A percentile compares a stretch with the other conserved stretches of the same genome.
These are phyloP conservation scores for Phytophthora boehmeriae DNA, from an alignment of 352 stramenopile species.

Conservation along the genomic window DNA sequence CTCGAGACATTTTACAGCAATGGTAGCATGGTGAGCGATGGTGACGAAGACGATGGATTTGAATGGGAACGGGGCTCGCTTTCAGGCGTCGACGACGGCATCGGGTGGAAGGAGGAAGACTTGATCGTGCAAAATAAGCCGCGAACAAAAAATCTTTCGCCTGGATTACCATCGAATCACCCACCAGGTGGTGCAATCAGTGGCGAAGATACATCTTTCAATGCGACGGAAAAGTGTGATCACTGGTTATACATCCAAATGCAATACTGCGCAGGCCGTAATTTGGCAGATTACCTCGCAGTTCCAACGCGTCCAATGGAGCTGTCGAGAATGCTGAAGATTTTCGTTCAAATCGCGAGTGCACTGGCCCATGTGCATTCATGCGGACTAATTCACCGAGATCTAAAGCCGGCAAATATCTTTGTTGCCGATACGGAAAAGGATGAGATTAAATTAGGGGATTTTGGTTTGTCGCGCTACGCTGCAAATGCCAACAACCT, in stretches of 20 bases:
- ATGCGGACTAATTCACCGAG: slow-evolving; percentile 90
- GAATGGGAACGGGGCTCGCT: slow-evolving; percentile 76
- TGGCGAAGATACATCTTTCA: slow-evolving; percentile 55
- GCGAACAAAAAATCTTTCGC: slow-evolving; percentile 13
- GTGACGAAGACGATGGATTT: slow-evolving; percentile 72
- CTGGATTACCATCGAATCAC: slow-evolving; percentile 13
- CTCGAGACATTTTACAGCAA: slow-evolving; percentile 56
- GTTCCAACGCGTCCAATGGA: slow-evolving; percentile 75
- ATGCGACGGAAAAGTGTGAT: slow-evolving; percentile 67
- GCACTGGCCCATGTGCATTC: slow-evolving; percentile 92
- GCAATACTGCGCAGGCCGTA: slow-evolving; percentile 89
- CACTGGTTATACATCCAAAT: slow-evolving; percentile 94
- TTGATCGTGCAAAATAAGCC: slow-evolving; percentile 51
- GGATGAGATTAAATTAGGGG: slow-evolving; percentile 90
- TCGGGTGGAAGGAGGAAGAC: slow-evolving; percentile 72
- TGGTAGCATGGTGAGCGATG: slow-evolving; percentile 37
- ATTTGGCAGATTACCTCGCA: slow-evolving; percentile 85
- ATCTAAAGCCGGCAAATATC: slow-evolving; percentile 93
- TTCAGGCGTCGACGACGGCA: slow-evolving; percentile 40
- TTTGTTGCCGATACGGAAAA: slow-evolving; percentile 87
- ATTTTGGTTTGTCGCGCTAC: slow-evolving; percentile 90
- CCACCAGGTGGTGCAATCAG: slow-evolving; percentile 21
- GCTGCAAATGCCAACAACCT: slow-evolving; percentile 84
- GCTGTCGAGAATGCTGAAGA: slow-evolving; percentile 79
- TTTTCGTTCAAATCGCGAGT: slow-evolving; percentile 90